Evolutionary conservation across 768 basidiomycete species (phyloP).

Genomic region (Hericium rajendrae): DNA sequence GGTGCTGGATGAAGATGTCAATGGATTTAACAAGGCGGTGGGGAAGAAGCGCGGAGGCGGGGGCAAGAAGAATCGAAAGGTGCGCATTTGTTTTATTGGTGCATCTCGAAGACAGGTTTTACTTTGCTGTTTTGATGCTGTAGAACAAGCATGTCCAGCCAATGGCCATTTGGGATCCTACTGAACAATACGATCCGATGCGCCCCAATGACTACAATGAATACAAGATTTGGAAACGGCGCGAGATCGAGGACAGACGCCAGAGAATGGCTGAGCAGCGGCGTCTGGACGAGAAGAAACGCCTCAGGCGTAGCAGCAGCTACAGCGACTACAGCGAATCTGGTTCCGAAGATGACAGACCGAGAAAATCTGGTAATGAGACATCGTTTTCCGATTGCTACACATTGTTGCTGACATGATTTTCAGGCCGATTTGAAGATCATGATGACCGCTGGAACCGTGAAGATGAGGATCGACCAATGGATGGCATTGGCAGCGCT

Average conservation of each 20-base stretch:
- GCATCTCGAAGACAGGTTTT: background rate
- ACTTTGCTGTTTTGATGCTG: background rate
- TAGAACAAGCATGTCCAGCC: slow-evolving; percentile 55
- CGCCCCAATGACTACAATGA: slow-evolving; percentile 87
- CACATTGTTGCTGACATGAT: slow-evolving; percentile 6
- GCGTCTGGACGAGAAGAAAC: slow-evolving; percentile 45
- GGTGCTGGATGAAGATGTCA: slow-evolving; percentile 83
- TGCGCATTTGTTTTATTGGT: slow-evolving; percentile 17
- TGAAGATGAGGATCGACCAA: slow-evolving; percentile 41
- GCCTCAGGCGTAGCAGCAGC: slow-evolving; percentile 35
- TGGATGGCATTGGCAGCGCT: slow-evolving; percentile 20
- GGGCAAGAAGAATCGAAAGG: slow-evolving; percentile 53
- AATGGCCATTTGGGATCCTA: slow-evolving; percentile 62
- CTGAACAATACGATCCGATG: slow-evolving; percentile 69
- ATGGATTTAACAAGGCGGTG: slow-evolving; percentile 56
- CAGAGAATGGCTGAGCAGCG: slow-evolving; percentile 34
- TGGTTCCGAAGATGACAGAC: slow-evolving; percentile 54
- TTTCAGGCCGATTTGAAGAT: slow-evolving; percentile 33
- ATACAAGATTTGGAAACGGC: slow-evolving; percentile 73
- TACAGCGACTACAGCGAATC: slow-evolving; percentile 60
- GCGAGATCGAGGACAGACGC: slow-evolving; percentile 66
- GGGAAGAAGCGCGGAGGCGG: slow-evolving; percentile 46
- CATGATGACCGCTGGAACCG: slow-evolving; percentile 38
- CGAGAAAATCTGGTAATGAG: slow-evolving; percentile 56
- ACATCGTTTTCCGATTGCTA: background rate